Conservation (phyloP, 805 yeast species). For the Hanseniaspora thailandica region DNA sequence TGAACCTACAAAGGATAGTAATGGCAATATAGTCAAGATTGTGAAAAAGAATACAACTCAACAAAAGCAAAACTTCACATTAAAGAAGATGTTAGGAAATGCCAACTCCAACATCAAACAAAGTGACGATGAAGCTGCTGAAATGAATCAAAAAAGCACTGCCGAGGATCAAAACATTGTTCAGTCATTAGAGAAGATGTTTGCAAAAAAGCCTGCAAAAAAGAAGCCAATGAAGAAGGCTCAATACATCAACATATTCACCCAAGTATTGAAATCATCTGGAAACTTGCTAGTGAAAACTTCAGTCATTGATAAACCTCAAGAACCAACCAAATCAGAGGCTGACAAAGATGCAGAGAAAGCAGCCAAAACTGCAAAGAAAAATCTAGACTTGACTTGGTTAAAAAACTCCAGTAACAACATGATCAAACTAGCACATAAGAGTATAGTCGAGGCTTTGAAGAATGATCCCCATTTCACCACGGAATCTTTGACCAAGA, state of each 20-base stretch:
- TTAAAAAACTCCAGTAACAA: not conserved
- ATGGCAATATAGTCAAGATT: not conserved
- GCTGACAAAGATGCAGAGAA: not conserved
- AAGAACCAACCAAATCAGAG: not conserved
- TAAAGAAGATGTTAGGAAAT: not conserved
- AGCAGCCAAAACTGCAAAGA: not conserved
- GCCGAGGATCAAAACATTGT: not conserved
- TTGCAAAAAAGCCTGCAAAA: not conserved
- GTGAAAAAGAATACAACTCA: not conserved
- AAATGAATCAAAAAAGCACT: not conserved
- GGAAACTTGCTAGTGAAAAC: constrained; percentile 4
- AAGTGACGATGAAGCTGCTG: constrained; percentile 2
- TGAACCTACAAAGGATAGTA: not conserved
- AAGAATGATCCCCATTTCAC: constrained; percentile 23
- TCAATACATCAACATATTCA: constrained; percentile 1
- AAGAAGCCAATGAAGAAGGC: not conserved
- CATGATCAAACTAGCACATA: not conserved
- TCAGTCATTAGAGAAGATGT: not conserved
- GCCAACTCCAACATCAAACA: constrained; percentile 2
- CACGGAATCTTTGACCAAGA: constrained; percentile 26
- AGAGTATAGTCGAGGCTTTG: constrained; percentile 22
- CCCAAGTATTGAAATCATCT: not conserved
- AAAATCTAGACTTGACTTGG: not conserved
- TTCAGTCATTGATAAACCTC: not conserved
- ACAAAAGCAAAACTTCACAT: not conserved